A percentile compares a stretch with the other conserved stretches of the same genome.
Conservation (phyloP, 2,329 filamentous ascomycete genomes). For the Talaromyces sp. region DNA sequence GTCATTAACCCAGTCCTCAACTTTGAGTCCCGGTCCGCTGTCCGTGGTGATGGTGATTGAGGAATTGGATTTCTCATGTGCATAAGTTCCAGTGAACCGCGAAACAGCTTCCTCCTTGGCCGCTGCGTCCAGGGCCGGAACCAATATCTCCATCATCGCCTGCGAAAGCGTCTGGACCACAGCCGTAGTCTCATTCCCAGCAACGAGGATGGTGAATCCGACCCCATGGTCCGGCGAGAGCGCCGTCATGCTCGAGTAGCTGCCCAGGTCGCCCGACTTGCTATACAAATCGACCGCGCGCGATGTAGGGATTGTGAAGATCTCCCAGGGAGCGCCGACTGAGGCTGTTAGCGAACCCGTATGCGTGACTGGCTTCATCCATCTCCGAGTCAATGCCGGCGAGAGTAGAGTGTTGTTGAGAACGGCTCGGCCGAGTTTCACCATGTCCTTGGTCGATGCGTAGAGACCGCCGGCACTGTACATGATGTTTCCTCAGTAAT, state of each 20-base stretch:
- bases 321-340: slow-evolving; percentile 42
- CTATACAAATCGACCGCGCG: slow-evolving; percentile 18
- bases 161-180: slow-evolving; percentile 16
- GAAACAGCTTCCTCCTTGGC: slow-evolving; percentile 12
- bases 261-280: slow-evolving; percentile 19
- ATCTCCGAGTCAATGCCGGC: slow-evolving; percentile 33
- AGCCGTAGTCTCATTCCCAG: slow-evolving; percentile 11
- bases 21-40: not conserved
- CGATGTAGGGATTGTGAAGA: slow-evolving; percentile 17
- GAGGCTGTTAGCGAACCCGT: slow-evolving; percentile 33
- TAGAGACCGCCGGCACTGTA: slow-evolving; percentile 39
- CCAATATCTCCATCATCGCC: slow-evolving; percentile 13
- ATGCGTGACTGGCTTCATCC: slow-evolving; percentile 38
- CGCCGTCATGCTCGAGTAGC: slow-evolving; percentile 18
- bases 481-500: not conserved
- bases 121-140: slow-evolving; percentile 17
- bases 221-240: slow-evolving; percentile 21
- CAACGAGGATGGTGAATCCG: slow-evolving; percentile 19
- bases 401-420: slow-evolving; percentile 33
- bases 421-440: slow-evolving; percentile 37
- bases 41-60: not conserved
- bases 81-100: not conserved
- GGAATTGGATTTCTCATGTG: not conserved
- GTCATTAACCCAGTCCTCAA: not conserved
- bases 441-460: slow-evolving; percentile 39